These are phyloP conservation scores for Bidens hawaiensis DNA, from an alignment of 140 eudicot species.

Conservation along the genomic window DNA sequence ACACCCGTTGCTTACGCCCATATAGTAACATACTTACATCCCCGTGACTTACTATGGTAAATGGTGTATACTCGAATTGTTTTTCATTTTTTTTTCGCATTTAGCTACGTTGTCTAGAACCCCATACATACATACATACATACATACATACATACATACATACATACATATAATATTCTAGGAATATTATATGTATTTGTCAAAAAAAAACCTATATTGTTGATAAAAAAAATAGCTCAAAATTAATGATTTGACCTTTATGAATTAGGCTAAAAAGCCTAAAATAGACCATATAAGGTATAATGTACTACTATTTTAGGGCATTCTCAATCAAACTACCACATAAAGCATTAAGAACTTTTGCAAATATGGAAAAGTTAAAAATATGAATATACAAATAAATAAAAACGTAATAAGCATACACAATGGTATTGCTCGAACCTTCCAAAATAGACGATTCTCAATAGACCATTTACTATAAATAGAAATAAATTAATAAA, in stretches of 20 bases:
- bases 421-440: constrained; percentile 17
- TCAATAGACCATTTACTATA: constrained; percentile 22
- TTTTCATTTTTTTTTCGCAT: no score
- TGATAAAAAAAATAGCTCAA: not conserved
- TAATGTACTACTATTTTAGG: constrained; percentile 12
- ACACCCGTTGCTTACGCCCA: no score
- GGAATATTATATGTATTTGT: not conserved
- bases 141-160: no score
- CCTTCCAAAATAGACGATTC: constrained; percentile 21
- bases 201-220: not conserved
- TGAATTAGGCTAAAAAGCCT: not conserved
- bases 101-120: no score
- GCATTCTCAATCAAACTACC: constrained; percentile 25
- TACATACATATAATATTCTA: no score
- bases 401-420: not conserved
- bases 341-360: constrained; percentile 19
- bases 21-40: no score
- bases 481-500: constrained; percentile 9
- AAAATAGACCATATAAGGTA: constrained; percentile 19
- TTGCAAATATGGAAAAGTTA: constrained; percentile 25
- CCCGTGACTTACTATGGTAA: no score
- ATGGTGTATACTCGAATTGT: no score
- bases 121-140: no score
- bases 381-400: not conserved
- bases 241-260: constrained; percentile 20